Conservation (phyloP, 139 green algal species). For the Tetratostichococcus sp. region DNA sequence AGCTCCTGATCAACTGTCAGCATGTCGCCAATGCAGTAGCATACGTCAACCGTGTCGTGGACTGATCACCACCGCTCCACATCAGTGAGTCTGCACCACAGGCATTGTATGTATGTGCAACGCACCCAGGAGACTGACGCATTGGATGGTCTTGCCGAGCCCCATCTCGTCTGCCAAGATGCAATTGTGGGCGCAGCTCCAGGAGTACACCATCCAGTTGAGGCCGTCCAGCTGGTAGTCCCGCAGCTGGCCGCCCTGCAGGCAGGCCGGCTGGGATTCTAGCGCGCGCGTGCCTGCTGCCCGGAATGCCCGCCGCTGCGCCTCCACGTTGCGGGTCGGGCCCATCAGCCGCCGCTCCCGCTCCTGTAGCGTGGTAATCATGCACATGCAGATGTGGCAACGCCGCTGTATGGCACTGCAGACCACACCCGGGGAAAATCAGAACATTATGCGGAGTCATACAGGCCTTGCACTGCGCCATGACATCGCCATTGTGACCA, state of each 20-base stretch:
- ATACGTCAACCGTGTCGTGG: too few relatives aligned
- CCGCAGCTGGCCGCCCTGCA: slow-evolving; percentile 67
- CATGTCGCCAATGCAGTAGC: too few relatives aligned
- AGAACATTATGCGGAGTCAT: too few relatives aligned
- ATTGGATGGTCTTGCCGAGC: slow-evolving; percentile 84
- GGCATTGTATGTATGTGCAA: too few relatives aligned
- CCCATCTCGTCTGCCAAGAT: slow-evolving; percentile 97
- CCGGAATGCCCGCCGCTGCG: slow-evolving; percentile 49
- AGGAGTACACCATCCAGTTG: slow-evolving; percentile 85
- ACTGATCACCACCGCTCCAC: too few relatives aligned
- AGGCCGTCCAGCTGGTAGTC: slow-evolving; percentile 92
- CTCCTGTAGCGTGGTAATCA: slow-evolving; percentile 28
- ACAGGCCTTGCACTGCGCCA: too few relatives aligned
- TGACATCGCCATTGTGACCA: too few relatives aligned
- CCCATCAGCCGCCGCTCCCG: slow-evolving; percentile 47
- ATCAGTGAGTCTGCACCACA: too few relatives aligned
- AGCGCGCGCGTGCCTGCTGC: slow-evolving; percentile 39
- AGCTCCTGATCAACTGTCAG: too few relatives aligned
- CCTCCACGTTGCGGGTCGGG: slow-evolving; percentile 48
- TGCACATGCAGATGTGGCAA: too few relatives aligned
- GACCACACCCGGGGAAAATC: too few relatives aligned
- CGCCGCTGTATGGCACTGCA: too few relatives aligned
- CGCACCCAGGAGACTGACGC: slow-evolving; percentile 35
- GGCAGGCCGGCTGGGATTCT: slow-evolving; percentile 63
- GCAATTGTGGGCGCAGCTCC: slow-evolving; percentile 67